Evolutionary conservation across 2,329 filamentous ascomycete genomes (phyloP).

Genomic region (Trichoderma pleuroti): DNA sequence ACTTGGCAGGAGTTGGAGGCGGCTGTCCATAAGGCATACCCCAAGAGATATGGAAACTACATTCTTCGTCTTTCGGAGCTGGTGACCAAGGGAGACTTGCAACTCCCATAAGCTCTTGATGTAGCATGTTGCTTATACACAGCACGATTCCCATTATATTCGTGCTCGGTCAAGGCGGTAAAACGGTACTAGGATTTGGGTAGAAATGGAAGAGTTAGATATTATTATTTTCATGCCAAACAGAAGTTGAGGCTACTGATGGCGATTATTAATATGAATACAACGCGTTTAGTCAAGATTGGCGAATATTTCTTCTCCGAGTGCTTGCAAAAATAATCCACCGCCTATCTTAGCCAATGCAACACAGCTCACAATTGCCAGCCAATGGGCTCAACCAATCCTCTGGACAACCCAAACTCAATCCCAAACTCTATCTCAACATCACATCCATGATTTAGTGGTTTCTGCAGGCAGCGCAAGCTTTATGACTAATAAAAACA

Average conservation of each 20-base stretch:
- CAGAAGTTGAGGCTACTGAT: too few relatives aligned
- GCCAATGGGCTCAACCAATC: background rate
- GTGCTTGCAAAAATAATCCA: too few relatives aligned
- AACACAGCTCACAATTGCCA: background rate
- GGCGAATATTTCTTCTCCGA: background rate
- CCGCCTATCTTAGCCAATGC: too few relatives aligned
- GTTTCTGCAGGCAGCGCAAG: background rate
- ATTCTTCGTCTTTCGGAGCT: background rate
- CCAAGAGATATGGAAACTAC: background rate
- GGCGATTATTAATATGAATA: too few relatives aligned
- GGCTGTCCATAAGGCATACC: background rate
- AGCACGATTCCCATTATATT: background rate
- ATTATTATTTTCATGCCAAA: too few relatives aligned
- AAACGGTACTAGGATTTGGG: background rate
- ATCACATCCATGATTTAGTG: background rate
- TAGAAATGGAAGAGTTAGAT: too few relatives aligned
- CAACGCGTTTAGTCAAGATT: too few relatives aligned
- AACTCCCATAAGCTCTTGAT: background rate
- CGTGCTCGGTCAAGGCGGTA: background rate
- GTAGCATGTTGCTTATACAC: too few relatives aligned
- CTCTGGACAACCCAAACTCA: background rate
- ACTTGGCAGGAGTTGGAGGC: conserved; percentile 2
- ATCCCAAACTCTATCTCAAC: background rate
- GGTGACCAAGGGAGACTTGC: background rate
- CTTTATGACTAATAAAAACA: background rate